Percentiles rank a stretch among this genome's conserved stretches.
Conservation (phyloP, 1,139 yeast genomes). For the Debaryomyces sp. region DNA sequence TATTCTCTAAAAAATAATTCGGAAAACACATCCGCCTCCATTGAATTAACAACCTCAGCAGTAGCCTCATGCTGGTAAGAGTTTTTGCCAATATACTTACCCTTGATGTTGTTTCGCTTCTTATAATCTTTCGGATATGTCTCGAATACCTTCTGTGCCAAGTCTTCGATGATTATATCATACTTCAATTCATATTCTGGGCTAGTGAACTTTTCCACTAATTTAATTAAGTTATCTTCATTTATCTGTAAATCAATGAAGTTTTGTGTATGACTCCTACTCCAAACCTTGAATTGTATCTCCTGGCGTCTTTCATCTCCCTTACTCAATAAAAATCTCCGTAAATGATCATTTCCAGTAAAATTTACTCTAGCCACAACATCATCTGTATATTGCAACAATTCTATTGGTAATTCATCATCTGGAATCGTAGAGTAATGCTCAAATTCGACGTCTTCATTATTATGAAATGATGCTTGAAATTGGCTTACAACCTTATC, state of each 20-base stretch:
- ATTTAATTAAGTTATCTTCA: conserved; percentile 22
- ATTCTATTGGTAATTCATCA: conserved; percentile 46
- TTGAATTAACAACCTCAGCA: conserved; percentile 21
- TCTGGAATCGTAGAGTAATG: conserved; percentile 6
- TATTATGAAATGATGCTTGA: neutral
- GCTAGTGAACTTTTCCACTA: conserved; percentile 24
- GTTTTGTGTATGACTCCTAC: conserved; percentile 22
- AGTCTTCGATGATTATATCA: conserved; percentile 52
- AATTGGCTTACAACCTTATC: neutral
- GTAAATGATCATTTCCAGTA: conserved; percentile 20
- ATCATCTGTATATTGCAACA: conserved; percentile 51
- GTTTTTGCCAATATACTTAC: conserved; percentile 11
- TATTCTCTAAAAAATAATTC: conserved; percentile 70
- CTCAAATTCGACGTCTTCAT: neutral
- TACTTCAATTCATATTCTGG: conserved; percentile 19
- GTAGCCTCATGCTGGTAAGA: conserved; percentile 21
- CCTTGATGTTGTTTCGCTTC: conserved; percentile 8
- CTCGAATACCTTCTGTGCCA: conserved; percentile 58
- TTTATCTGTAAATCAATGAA: conserved; percentile 41
- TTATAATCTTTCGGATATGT: conserved; percentile 45
- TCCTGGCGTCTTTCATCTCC: conserved; percentile 6
- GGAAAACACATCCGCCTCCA: conserved; percentile 24
- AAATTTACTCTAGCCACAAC: conserved; percentile 51
- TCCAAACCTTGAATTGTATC: conserved; percentile 34
- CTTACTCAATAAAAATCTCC: conserved; percentile 19